phyloP scores from a whole-genome alignment of 495 filamentous ascomycete genomes.

The Lepraria neglecta region DNA sequence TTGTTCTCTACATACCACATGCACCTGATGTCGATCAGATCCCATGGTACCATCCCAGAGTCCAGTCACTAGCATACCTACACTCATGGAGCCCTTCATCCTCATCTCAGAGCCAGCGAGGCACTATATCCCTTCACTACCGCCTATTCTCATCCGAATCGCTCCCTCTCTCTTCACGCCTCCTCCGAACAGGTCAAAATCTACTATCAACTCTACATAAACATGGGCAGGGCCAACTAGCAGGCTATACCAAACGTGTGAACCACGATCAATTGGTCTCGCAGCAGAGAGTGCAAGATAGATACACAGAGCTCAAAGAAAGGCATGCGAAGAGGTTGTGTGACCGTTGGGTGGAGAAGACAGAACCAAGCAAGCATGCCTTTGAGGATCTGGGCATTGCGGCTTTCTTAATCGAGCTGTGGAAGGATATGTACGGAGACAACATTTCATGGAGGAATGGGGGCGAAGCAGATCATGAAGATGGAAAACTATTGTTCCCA shows the following conservation, averaged over 20 bases:
- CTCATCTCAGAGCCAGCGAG: slow-evolving; percentile 34
- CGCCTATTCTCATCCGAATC: slow-evolving; percentile 48
- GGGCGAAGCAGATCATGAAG: slow-evolving; percentile 24
- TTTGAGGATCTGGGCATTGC: slow-evolving; percentile 93
- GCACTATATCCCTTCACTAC: slow-evolving; percentile 62
- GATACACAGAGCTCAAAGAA: slow-evolving; percentile 71
- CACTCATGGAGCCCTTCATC: slow-evolving; percentile 49
- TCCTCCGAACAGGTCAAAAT: slow-evolving; percentile 63
- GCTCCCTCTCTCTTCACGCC: slow-evolving; percentile 41
- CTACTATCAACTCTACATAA: slow-evolving; percentile 69
- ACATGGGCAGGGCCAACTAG: slow-evolving; percentile 58
- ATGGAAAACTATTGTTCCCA: slow-evolving; percentile 48
- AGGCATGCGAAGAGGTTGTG: slow-evolving; percentile 65
- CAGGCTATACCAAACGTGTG: slow-evolving; percentile 44
- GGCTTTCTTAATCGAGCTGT: slow-evolving; percentile 88
- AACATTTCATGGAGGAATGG: slow-evolving; percentile 1
- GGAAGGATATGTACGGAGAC: slow-evolving; percentile 71
- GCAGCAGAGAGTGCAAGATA: slow-evolving; percentile 67
- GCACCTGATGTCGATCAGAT: slow-evolving; percentile 51
- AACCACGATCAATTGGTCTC: slow-evolving; percentile 68
- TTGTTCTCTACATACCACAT: slow-evolving; percentile 80
- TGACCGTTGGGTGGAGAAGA: slow-evolving; percentile 70
- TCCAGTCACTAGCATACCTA: slow-evolving; percentile 65
- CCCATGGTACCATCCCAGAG: slow-evolving; percentile 81
- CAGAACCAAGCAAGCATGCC: slow-evolving; percentile 85